phyloP scores from a whole-genome alignment of 2,329 filamentous ascomycete species.

The Xylariaceae sp. region DNA sequence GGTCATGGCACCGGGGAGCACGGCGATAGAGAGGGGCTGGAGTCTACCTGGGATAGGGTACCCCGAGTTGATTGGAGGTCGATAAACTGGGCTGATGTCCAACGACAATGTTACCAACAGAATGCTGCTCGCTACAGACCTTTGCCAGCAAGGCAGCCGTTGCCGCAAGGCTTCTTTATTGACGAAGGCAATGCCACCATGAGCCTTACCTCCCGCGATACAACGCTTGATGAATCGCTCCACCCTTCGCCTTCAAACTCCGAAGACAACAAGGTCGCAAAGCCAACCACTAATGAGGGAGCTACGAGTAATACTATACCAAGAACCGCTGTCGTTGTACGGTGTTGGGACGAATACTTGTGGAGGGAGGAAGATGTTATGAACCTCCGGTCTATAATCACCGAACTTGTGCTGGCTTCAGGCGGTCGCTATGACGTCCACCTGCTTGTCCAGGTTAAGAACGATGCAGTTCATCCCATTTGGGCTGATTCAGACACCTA shows the following conservation, averaged over 20 bases:
- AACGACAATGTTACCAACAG: conserved; percentile 72
- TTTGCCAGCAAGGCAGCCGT: conserved; percentile 46
- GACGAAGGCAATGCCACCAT: conserved; percentile 42
- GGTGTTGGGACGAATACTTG: conserved; percentile 80
- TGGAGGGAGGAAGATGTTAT: conserved; percentile 83
- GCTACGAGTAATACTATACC: conserved; percentile 43
- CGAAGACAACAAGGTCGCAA: conserved; percentile 31
- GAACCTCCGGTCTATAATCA: conserved; percentile 82
- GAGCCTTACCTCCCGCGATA: conserved; percentile 35
- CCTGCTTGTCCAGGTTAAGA: conserved; percentile 82
- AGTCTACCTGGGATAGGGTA: conserved; percentile 74
- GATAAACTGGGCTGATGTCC: conserved; percentile 79
- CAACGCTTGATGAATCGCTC: conserved; percentile 22
- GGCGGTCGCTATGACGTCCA: conserved; percentile 88
- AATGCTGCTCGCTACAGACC: conserved; percentile 74
- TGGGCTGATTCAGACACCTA: conserved; percentile 78
- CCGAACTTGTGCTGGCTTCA: conserved; percentile 79
- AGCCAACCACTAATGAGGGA: conserved; percentile 25
- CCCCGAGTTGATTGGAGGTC: conserved; percentile 77
- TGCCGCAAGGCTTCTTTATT: conserved; percentile 59
- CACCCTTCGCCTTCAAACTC: conserved; percentile 17
- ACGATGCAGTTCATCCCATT: conserved; percentile 74
- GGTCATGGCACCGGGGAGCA: conserved; percentile 86
- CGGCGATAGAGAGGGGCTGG: conserved; percentile 81
- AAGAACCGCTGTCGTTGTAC: conserved; percentile 79